Conservation (phyloP, 768 basidiomycete genomes). For the Jaapia argillacea region DNA sequence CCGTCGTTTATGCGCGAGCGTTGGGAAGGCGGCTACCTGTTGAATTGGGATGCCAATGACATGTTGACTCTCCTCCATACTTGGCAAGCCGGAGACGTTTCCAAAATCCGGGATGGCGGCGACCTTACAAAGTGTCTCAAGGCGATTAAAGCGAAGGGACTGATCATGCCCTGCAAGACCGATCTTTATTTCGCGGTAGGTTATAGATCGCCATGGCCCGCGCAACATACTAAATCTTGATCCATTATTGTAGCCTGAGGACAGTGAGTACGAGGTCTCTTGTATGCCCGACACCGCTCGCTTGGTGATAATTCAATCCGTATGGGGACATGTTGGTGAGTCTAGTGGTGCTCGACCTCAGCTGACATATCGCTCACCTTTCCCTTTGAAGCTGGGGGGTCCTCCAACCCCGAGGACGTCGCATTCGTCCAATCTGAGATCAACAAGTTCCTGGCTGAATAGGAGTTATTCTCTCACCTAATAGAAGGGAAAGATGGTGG, state of each 20-base stretch:
- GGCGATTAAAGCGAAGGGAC: slow-evolving; percentile 37
- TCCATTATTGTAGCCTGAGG: slow-evolving; percentile 35
- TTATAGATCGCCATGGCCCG: neutral
- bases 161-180: slow-evolving; percentile 51
- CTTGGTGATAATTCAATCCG: slow-evolving; percentile 42
- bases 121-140: slow-evolving; percentile 29
- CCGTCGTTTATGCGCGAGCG: slow-evolving; percentile 39
- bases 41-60: slow-evolving; percentile 45
- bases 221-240: neutral
- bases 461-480: too few species aligned
- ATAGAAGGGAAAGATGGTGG: too few species aligned
- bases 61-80: slow-evolving; percentile 36
- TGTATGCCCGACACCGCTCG: slow-evolving; percentile 29
- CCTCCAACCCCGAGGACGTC: slow-evolving; percentile 26
- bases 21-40: slow-evolving; percentile 37
- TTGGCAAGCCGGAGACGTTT: slow-evolving; percentile 42
- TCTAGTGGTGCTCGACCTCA: neutral
- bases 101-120: slow-evolving; percentile 29
- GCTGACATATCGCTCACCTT: neutral
- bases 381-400: slow-evolving; percentile 29
- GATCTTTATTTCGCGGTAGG: slow-evolving; percentile 47
- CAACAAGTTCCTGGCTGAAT: slow-evolving; percentile 35
- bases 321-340: slow-evolving; percentile 51
- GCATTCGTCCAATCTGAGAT: slow-evolving; percentile 34
- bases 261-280: slow-evolving; percentile 37